phyloP scores from a whole-genome alignment of 2,329 filamentous ascomycete species.

The Colletotrichum sp. region DNA sequence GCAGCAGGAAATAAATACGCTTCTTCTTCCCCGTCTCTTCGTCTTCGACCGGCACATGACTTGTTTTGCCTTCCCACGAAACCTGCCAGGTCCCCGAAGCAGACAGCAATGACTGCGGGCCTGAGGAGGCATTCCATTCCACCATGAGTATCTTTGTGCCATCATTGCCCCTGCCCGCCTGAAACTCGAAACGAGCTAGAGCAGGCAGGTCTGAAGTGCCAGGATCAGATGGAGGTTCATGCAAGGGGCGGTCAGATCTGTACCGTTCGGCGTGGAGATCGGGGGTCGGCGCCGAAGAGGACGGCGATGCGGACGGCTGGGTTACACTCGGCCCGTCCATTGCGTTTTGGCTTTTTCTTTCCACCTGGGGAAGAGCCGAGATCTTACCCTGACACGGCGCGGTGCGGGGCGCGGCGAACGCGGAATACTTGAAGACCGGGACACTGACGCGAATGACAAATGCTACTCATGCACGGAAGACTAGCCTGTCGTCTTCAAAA shows the following conservation, averaged over 20 bases:
- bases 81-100: conserved; percentile 67
- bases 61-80: conserved; percentile 82
- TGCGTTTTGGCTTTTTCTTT: background rate
- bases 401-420: background rate
- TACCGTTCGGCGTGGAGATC: background rate
- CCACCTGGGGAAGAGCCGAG: background rate
- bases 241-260: background rate
- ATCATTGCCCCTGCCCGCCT: conserved; percentile 75
- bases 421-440: background rate
- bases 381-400: background rate
- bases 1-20: conserved; percentile 81
- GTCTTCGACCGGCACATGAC: conserved; percentile 71
- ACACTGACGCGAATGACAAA: background rate
- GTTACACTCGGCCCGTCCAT: background rate
- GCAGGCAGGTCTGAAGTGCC: conserved; percentile 52
- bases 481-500: background rate
- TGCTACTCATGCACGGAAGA: background rate
- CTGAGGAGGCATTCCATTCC: conserved; percentile 70
- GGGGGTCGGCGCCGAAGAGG: background rate
- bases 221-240: background rate
- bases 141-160: conserved; percentile 94
- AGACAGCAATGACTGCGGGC: background rate
- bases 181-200: conserved; percentile 88
- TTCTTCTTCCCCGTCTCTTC: conserved; percentile 50
- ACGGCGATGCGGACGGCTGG: background rate